Base-by-base conservation (phyloP, 345 rosid species). In the Euphorbia pulcherrima region DNA sequence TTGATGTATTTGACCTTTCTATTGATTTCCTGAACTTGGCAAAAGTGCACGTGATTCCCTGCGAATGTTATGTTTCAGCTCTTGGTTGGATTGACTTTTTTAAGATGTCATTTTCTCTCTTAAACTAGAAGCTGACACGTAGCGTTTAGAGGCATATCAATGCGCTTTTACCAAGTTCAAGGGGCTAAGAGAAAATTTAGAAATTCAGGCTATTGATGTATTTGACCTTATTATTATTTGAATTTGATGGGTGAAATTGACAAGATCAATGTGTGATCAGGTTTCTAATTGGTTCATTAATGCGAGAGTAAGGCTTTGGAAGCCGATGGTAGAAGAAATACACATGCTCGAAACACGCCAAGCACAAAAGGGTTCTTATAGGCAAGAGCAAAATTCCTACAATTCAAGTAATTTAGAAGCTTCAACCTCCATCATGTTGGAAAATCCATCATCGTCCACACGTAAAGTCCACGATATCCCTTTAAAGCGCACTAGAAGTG, bases 291-390 rank as follows among this genome's bases (percentile, higher is more conserved):
- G 75, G 79, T 75, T 75, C 30, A 75, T 75, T 12, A 75, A 75
- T 50, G 79, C 79, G 53, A 66, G 79, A 62, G 79, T 76, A 14
- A 62, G 79, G 57, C 69, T 76, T 30, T 76, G 79, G 79, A 76
- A 76, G 65, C 79, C 79, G 50, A 71, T 76, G 79, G 79, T 76
- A 65, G 79, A 76, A 67, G 79, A 76, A 68, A 64, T 76, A 40
- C 69, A 76, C 56, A 61, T 62, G 72, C 75, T 76, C 21, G 79
- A 76, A 62, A 59, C 79, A 14, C 59, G 60, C 39, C 72, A 67
- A 16, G 68, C 80, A 57, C 90, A 82, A 50, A 89, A 84, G 62
- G 51, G 74, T 47, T 72, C 83, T 3, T 85, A 74, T 18, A 82
- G 73, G 83, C 84, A 83, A 69, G 92, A 85, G 30, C 67, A 64